These are phyloP conservation scores for Glycine tomentella DNA, from an alignment of 306 rosid species.

Conservation along the genomic window DNA sequence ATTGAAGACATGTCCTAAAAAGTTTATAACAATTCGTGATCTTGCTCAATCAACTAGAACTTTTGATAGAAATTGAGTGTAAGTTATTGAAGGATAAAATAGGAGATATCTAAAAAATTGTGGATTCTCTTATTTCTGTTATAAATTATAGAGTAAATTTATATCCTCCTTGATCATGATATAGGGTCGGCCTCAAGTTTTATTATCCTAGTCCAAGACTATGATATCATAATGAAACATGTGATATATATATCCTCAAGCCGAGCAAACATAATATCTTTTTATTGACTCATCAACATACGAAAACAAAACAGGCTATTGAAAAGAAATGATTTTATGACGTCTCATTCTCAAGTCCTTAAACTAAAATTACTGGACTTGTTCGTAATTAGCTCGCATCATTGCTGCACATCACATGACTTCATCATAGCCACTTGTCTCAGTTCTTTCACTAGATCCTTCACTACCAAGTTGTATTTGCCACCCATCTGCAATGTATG, in stretches of 20 bases:
- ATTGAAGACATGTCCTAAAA: too few species aligned
- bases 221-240: not conserved
- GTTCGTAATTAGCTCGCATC: not conserved
- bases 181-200: not conserved
- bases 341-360: not conserved
- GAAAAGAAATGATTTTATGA: not conserved
- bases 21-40: too few species aligned
- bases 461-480: slow-evolving; percentile 26
- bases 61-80: too few species aligned
- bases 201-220: not conserved
- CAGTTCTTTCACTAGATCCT: slow-evolving; percentile 40
- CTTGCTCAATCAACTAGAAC: too few species aligned
- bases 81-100: too few species aligned
- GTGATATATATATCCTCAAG: not conserved
- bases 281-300: not conserved
- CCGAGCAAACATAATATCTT: not conserved
- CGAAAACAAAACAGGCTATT: not conserved
- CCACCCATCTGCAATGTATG: slow-evolving; percentile 38
- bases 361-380: slow-evolving; percentile 16
- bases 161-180: not conserved
- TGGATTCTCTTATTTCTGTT: too few species aligned
- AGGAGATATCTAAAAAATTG: too few species aligned
- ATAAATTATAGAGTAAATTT: not conserved
- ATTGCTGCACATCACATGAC: slow-evolving; percentile 25
- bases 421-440: slow-evolving; percentile 19